Base-by-base conservation (phyloP, 352 stramenopile genomes). In the Thraustochytrium sp. region DNA sequence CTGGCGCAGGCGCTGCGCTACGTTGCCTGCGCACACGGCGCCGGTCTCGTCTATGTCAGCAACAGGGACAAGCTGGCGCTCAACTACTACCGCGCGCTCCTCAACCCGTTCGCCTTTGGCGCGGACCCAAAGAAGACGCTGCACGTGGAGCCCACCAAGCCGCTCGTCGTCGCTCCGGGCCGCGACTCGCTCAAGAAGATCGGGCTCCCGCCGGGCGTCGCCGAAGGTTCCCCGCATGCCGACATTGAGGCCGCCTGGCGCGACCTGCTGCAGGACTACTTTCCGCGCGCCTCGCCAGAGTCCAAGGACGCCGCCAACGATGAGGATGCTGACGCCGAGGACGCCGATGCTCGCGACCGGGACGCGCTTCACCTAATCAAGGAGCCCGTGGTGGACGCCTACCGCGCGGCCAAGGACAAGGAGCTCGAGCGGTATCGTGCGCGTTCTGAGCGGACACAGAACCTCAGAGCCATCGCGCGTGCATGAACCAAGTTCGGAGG, bases 11-110 rank as follows among this genome's bases (percentile, higher is more conserved):
- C 92, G 2, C 87, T 97, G 53, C 88, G 93, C 1, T 95, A 92
- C 86, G 84, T 96, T 36, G 90, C 92, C 0, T 92, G 96, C 75
- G 86, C 91, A 76, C 93, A 95, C 82, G 91, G 92, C n/a, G 93
- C 91, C 9, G 94, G 86, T 16, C 86, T 97, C 44, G 80, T 96
- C 38, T 94, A 93, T 86, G 93, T 91, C 37, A 94, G 88, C 75
- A 89, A 87, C 53, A 95, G 94, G 82, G 93, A 97, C 80, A 97
- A 95, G 86, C 88, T 86, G 23, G 85, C 94, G 1, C 87, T 89
- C 29, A 87, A n/a, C 16, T 62, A 84, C 68, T 51, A 38, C 18
- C 56, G 56, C 0, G 76, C 55, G 4, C 2, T 59, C 29, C 42
- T 84, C 38, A 63, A 42, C 48, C 54, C 63, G 8, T 49, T 40